Base-by-base conservation (phyloP, 208 protist genomes). In the Porcisia deanei region DNA sequence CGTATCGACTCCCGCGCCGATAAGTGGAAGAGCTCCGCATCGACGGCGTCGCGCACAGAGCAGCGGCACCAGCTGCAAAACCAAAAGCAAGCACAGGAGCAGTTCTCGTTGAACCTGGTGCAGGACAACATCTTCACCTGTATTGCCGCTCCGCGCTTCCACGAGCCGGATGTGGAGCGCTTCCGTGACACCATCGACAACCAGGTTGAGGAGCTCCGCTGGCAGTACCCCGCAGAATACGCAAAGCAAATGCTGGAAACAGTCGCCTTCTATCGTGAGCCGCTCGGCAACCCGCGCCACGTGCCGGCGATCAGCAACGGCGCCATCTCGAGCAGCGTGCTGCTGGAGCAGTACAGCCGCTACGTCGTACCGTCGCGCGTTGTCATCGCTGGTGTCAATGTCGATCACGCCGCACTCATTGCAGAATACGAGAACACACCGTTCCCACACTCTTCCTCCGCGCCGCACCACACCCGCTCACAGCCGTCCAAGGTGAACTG, bases 331-430 rank as follows among this genome's bases (percentile, higher is more conserved):
- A 89, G 75, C 70, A 86, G 84, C 65, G 83, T 90, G 30, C 83
- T 97, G 65, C 71, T 93, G 37, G 89, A 95, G 49, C 91, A 97
- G 63, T 95, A 96, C 84, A 84, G 83, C 69, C 74, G 77, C 64
- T 92, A 91, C 75, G 80, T 95, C 37, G 83, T 86, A n/a, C 91
- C 93, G 47, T 84, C 87, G 57, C 88, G 90, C 59, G 83, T 95
- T 54, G 89, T 96, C 53, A 88, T 97, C 83, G 91, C 91, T 57
- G 93, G 93, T 79, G 90, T 97, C 25, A 97, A 97, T 79, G 90
- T 97, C 64, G 85, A 94, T 8, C 93, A 97, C 83, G 82, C 72
- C 73, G 91, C 89, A 20, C 90, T 97, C 9, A 83, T 95, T 45
- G 88, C 88, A n/a, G 86, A 91, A 80, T 97, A 96, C 80, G 94